These are phyloP conservation scores for Hsuehochloa calcarea DNA, from an alignment of 176 grass and related monocot genomes.

Conservation along the genomic window DNA sequence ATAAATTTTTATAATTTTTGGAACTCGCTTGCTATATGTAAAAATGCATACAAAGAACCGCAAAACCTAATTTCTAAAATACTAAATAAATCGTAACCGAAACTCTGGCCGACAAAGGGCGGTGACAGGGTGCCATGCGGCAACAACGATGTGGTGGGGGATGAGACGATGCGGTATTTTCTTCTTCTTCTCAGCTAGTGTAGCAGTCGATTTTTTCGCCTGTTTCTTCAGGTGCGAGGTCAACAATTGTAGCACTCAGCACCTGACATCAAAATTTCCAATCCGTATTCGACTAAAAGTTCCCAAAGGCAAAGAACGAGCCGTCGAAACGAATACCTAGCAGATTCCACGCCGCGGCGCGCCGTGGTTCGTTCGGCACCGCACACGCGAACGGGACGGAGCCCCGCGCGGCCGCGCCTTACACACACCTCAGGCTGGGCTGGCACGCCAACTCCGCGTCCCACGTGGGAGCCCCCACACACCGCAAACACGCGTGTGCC, in stretches of 20 bases:
- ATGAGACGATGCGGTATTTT: too few relatives aligned
- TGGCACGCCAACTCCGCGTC: constrained; percentile 17
- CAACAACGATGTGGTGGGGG: too few relatives aligned
- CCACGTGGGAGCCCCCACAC: constrained; percentile 37
- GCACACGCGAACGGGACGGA: not conserved
- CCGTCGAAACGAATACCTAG: not conserved
- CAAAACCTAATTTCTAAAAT: too few relatives aligned
- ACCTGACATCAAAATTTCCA: not conserved
- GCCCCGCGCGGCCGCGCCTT: not conserved
- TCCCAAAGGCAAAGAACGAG: not conserved
- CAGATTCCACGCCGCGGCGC: not conserved
- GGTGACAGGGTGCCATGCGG: too few relatives aligned
- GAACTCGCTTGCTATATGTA: too few relatives aligned
- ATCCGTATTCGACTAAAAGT: not conserved
- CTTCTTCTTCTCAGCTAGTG: too few relatives aligned
- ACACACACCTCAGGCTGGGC: not conserved
- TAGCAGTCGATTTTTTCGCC: not conserved
- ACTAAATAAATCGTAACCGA: too few relatives aligned
- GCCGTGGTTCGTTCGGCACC: not conserved
- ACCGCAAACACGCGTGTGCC: constrained; percentile 31
- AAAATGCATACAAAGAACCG: too few relatives aligned
- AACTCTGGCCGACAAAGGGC: too few relatives aligned
- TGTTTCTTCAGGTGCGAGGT: not conserved
- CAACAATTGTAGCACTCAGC: not conserved
- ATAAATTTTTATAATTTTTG: too few relatives aligned